Base-by-base conservation (phyloP, 148 eudicot species). In the Linanthus parryae region DNA sequence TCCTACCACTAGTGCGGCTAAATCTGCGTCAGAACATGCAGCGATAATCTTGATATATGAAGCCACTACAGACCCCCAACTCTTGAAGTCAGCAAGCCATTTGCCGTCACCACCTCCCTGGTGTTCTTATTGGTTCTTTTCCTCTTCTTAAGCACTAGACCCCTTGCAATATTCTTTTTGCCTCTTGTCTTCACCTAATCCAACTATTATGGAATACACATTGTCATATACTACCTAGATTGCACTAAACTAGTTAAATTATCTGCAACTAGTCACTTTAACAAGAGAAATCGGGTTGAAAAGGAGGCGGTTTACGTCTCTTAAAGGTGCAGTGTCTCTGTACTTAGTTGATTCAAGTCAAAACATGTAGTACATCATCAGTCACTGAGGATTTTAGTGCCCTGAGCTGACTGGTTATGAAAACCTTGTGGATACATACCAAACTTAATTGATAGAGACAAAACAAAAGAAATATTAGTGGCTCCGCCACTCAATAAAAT, bases 401-500 rank as follows among this genome's bases (percentile, higher is more conserved):
- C 44, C 49, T 58, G 57, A 22, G 46, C 2, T 61, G 59, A 36
- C 45, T 54, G 61, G 38, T 34, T 34, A 4, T 23, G 6, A 7
- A 8, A 20, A 35, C 26, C 13, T 34, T 45, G 60, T 63, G 68
- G 73, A 40, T 10, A 14, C 13, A 7, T 37, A 43, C 68, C 68
- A 39, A 57, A 57, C 39, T 57, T 20, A 50, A 36, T 37, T 34
- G 59, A 52, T 28, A 59, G 41, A 48, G 64, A 58, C 64, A 52
- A 36, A 53, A n/a, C n/a, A n/a, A n/a, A n/a, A n/a, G n/a, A n/a
- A n/a, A n/a, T 31, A 9, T 18, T 27, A 57, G 64, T 69, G 73
- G 63, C 50, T 52, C 46, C 38, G 28, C 57, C 73, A 69, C 73
- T 63, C 24, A 3, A 20, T 3, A n/a, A 8, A 33, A 27, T 17